phyloP scores from a whole-genome alignment of 1,284 basidiomycete genomes.

The Anthracocystis setariae region DNA sequence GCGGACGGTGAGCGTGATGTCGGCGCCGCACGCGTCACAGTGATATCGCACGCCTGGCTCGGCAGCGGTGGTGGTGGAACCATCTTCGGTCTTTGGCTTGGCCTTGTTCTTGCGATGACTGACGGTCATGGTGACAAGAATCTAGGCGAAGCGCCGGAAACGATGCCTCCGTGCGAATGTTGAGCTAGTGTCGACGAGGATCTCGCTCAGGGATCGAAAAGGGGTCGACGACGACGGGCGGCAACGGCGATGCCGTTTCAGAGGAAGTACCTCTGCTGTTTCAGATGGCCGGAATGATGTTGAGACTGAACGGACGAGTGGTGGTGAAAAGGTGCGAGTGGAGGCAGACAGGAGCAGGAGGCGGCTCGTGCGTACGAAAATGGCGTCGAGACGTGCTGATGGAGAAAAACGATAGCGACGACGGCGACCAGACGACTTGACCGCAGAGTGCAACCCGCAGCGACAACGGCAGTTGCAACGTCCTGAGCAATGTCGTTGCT shows the following conservation, averaged over 20 bases:
- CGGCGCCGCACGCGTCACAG: conserved; percentile 66
- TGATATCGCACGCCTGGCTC: conserved; percentile 66
- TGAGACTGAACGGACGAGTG: not conserved
- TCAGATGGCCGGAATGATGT: conserved; percentile 1
- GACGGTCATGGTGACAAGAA: conserved; percentile 57
- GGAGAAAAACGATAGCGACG: not conserved
- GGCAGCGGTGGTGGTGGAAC: conserved; percentile 52
- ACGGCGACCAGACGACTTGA: not conserved
- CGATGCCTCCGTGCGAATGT: not conserved
- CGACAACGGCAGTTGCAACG: conserved; percentile 4
- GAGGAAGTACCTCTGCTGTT: not conserved
- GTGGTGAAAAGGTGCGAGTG: not conserved
- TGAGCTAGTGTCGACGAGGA: not conserved
- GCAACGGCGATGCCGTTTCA: conserved; percentile 1
- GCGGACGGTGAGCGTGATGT: conserved; percentile 66
- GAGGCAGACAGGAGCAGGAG: not conserved
- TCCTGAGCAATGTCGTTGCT: not conserved
- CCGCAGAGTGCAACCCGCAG: not conserved
- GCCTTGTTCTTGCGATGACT: conserved; percentile 66
- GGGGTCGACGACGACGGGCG: not conserved
- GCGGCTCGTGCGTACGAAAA: conserved; percentile 34
- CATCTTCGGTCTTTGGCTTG: conserved; percentile 57
- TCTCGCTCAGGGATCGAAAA: not conserved
- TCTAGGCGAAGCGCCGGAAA: not conserved
- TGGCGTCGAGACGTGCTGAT: conserved; percentile 5